phyloP scores from a whole-genome alignment of 148 eudicot genomes.

The Chenopodium formosanum region DNA sequence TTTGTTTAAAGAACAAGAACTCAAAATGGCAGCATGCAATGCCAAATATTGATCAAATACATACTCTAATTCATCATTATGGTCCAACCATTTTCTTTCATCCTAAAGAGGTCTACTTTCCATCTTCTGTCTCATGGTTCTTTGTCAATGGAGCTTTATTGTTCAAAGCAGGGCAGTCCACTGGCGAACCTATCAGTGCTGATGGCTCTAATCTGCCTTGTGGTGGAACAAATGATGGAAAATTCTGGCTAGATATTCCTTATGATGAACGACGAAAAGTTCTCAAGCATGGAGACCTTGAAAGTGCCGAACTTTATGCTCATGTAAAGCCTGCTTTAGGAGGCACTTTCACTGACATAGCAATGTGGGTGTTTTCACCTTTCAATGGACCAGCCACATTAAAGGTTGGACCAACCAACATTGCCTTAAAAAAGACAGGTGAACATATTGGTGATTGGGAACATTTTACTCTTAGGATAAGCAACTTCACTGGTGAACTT shows the following conservation, averaged over 20 bases:
- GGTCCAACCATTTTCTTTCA: constrained; percentile 91
- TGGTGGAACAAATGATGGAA: constrained; percentile 64
- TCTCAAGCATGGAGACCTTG: constrained; percentile 62
- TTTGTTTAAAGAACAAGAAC: constrained; percentile 68
- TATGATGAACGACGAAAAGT: constrained; percentile 39
- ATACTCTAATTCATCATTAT: constrained; percentile 72
- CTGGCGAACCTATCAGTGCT: constrained; percentile 53
- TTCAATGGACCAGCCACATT: constrained; percentile 80
- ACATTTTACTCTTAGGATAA: constrained; percentile 74
- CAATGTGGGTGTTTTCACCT: constrained; percentile 89
- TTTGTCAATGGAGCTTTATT: constrained; percentile 68
- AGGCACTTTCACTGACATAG: constrained; percentile 80
- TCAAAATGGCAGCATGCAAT: constrained; percentile 37
- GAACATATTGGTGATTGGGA: constrained; percentile 93
- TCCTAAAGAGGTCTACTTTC: constrained; percentile 71
- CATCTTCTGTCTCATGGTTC: constrained; percentile 90
- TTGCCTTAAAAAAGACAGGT: constrained; percentile 54
- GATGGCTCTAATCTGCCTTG: constrained; percentile 75
- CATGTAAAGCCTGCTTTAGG: constrained; percentile 94
- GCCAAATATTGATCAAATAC: constrained; percentile 78
- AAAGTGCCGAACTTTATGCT: constrained; percentile 65
- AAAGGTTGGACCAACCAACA: constrained; percentile 54
- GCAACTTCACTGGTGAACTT: constrained; percentile 82
- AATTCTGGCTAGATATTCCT: constrained; percentile 86
- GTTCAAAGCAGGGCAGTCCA: constrained; percentile 34